Conservation (phyloP, 2,329 filamentous ascomycete genomes). For the Drechmeria coniospora region DNA sequence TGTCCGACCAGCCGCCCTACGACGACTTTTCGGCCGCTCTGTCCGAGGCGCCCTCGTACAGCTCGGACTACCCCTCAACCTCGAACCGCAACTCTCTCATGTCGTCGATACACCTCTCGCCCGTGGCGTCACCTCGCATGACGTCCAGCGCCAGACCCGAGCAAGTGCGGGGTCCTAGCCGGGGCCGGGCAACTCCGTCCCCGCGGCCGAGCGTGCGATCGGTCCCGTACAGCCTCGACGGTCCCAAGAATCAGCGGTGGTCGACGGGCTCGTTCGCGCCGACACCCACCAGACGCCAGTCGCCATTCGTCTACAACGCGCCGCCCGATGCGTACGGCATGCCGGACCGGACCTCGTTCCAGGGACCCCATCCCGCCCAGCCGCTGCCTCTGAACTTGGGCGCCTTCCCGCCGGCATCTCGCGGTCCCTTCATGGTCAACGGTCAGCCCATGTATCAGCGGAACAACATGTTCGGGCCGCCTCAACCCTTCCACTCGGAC, state of each 20-base stretch:
- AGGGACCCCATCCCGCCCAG: constrained; percentile 10
- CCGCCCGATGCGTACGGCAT: constrained; percentile 42
- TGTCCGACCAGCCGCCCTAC: constrained; percentile 55
- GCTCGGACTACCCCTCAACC: constrained; percentile 49
- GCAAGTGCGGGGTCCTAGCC: constrained; percentile 47
- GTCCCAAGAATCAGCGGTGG: constrained; percentile 56
- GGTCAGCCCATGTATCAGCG: constrained; percentile 34
- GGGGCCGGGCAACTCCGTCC: constrained; percentile 56
- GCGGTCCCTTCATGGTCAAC: constrained; percentile 38
- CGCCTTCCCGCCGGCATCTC: constrained; percentile 39
- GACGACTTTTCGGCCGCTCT: constrained; percentile 53
- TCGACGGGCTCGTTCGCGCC: constrained; percentile 60
- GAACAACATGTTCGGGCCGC: constrained; percentile 43
- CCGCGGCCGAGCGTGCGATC: constrained; percentile 52
- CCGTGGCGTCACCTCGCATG: constrained; percentile 56
- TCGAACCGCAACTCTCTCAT: constrained; percentile 57
- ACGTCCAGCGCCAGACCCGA: constrained; percentile 44
- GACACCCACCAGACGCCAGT: constrained; percentile 35
- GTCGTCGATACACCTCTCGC: constrained; percentile 55
- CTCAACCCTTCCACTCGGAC: constrained; percentile 32
- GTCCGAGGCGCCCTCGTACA: constrained; percentile 52
- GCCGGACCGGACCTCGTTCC: constrained; percentile 39
- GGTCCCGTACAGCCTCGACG: constrained; percentile 56
- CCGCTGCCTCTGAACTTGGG: constrained; percentile 37
- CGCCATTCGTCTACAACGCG: constrained; percentile 48